These are phyloP conservation scores for Pholiota conissans DNA, from an alignment of 768 basidiomycete species.

Conservation along the genomic window DNA sequence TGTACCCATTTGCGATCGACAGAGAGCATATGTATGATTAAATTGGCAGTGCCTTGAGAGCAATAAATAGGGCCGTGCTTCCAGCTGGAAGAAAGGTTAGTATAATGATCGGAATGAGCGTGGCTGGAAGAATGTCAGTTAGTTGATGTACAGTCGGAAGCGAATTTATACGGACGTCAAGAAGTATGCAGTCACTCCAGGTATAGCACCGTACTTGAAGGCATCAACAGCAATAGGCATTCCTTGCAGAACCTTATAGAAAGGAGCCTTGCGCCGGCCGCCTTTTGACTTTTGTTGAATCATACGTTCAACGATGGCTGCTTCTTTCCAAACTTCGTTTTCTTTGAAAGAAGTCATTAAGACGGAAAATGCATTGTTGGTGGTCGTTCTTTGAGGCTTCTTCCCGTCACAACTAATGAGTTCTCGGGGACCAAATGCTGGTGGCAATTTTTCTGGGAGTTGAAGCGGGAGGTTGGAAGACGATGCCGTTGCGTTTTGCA, in stretches of 20 bases:
- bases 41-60: constrained; percentile 88
- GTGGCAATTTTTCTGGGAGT: neutral
- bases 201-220: constrained; percentile 91
- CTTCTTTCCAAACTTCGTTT: constrained; percentile 84
- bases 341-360: constrained; percentile 89
- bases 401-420: constrained; percentile 18
- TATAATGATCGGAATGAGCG: constrained; percentile 97
- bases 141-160: neutral
- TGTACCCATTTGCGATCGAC: constrained; percentile 90
- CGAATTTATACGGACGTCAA: constrained; percentile 58
- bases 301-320: constrained; percentile 49
- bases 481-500: neutral
- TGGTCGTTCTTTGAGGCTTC: neutral
- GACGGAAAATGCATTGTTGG: constrained; percentile 63
- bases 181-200: constrained; percentile 88
- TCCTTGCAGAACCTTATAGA: constrained; percentile 93
- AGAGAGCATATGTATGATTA: constrained; percentile 88
- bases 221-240: constrained; percentile 99
- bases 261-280: constrained; percentile 77
- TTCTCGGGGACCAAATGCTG: neutral
- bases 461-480: neutral
- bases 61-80: constrained; percentile 93
- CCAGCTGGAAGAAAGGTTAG: constrained; percentile 88
- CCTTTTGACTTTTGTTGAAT: constrained; percentile 46
- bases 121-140: constrained; percentile 53